Conservation (phyloP, 352 stramenopile species). For the Hyaloperonospora arabidopsidis region DNA sequence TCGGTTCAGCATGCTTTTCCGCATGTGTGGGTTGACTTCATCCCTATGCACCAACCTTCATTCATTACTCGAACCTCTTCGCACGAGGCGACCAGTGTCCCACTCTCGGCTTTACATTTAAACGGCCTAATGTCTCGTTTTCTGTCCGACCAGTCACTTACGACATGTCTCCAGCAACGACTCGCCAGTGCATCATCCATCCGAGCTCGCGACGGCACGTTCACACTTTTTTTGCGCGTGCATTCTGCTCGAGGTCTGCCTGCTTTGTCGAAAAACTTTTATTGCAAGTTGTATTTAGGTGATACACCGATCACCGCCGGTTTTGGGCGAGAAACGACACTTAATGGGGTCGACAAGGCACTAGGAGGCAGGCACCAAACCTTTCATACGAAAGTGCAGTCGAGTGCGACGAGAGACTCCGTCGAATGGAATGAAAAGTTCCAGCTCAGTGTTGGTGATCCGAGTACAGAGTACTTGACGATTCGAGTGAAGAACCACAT, state of each 20-base stretch:
- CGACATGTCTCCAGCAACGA: not conserved
- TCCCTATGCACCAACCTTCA: too few species aligned
- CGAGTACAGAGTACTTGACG: conserved; percentile 44
- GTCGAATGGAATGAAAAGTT: conserved; percentile 80
- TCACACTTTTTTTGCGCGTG: conserved; percentile 59
- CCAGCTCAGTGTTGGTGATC: conserved; percentile 42
- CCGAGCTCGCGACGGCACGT: conserved; percentile 18
- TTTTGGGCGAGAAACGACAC: conserved; percentile 20
- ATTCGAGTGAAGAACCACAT: conserved; percentile 71
- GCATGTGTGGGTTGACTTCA: too few species aligned
- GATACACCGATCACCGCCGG: conserved; percentile 41
- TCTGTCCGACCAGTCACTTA: conserved; percentile 4
- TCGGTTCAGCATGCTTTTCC: not conserved
- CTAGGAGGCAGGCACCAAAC: conserved; percentile 27
- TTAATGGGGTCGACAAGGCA: conserved; percentile 4
- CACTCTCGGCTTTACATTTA: conserved; percentile 20
- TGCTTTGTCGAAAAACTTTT: conserved; percentile 35
- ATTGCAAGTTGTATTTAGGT: conserved; percentile 70
- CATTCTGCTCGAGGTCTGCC: conserved; percentile 51
- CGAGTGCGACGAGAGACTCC: conserved; percentile 21
- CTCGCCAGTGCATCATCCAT: conserved; percentile 8
- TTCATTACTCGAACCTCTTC: too few species aligned
- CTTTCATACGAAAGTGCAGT: conserved; percentile 55
- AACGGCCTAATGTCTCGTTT: conserved; percentile 4
- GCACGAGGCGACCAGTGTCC: conserved; percentile 3